phyloP scores from a whole-genome alignment of 2,329 filamentous ascomycete genomes.

The Piedraia hortae region DNA sequence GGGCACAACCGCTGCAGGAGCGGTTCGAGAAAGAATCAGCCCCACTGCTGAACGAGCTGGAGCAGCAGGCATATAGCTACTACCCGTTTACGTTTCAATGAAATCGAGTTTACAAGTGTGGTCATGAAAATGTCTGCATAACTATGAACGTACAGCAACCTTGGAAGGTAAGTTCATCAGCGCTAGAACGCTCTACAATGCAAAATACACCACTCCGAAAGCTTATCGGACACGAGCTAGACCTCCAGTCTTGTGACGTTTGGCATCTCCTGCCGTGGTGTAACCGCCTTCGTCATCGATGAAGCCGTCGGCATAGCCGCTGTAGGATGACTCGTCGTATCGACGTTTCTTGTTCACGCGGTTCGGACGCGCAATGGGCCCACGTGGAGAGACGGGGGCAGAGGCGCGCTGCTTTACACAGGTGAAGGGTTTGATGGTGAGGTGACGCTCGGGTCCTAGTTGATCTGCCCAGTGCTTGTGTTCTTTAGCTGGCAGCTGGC shows the following conservation, averaged over 20 bases:
- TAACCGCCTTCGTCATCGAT: conserved; percentile 41
- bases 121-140: too few species aligned
- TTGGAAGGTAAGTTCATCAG: too few species aligned
- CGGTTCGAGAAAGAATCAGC: too few species aligned
- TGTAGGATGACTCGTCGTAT: conserved; percentile 47
- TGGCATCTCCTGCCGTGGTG: conserved; percentile 36
- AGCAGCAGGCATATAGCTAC: too few species aligned
- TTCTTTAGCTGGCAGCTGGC: conserved; percentile 16
- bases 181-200: too few species aligned
- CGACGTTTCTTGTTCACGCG: conserved; percentile 44
- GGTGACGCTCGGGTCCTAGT: conserved; percentile 5
- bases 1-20: too few species aligned
- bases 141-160: too few species aligned
- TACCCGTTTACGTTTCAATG: too few species aligned
- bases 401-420: conserved; percentile 6
- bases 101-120: too few species aligned
- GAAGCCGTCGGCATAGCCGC: conserved; percentile 45
- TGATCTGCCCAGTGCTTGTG: conserved; percentile 15
- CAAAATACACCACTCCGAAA: too few species aligned
- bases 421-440: conserved; percentile 7
- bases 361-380: conserved; percentile 28
- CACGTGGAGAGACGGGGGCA: conserved; percentile 13
- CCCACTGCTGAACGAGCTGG: too few species aligned
- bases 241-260: conserved; percentile 9
- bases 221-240: too few species aligned